phyloP scores from a whole-genome alignment of 495 filamentous ascomycete species.

The Bathelium albidoporum region DNA sequence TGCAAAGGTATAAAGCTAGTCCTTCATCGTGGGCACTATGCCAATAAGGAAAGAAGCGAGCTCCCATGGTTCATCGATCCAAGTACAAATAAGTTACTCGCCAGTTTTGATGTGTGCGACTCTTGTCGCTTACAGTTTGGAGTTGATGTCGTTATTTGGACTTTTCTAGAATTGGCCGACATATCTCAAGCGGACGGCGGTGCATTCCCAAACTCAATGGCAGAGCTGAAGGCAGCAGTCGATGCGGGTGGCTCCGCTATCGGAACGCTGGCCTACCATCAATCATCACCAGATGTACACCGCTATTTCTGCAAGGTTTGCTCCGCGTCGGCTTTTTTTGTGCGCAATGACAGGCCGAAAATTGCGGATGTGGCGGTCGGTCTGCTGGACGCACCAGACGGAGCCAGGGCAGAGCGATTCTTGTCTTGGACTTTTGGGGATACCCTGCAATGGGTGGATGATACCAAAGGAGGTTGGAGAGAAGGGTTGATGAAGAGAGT shows the following conservation, averaged over 20 bases:
- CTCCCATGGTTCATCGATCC: constrained; percentile 35
- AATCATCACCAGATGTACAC: constrained; percentile 35
- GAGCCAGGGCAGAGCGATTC: constrained; percentile 37
- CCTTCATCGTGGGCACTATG: constrained; percentile 28
- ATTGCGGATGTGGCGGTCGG: constrained; percentile 44
- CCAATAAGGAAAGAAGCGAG: constrained; percentile 24
- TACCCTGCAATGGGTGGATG: not conserved
- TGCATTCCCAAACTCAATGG: constrained; percentile 16
- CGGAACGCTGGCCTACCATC: constrained; percentile 39
- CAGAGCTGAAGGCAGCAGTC: constrained; percentile 18
- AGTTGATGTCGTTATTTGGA: constrained; percentile 39
- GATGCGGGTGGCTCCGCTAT: constrained; percentile 27
- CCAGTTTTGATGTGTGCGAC: constrained; percentile 38
- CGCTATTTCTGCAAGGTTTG: constrained; percentile 45
- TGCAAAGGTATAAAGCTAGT: constrained; percentile 41
- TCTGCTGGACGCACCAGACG: constrained; percentile 37
- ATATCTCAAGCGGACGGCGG: constrained; percentile 25
- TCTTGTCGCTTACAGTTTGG: constrained; percentile 42
- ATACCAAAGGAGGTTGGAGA: constrained; percentile 17
- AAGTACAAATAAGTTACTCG: constrained; percentile 33
- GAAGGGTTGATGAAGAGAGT: constrained; percentile 8
- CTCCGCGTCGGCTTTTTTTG: constrained; percentile 43
- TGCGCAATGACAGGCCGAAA: constrained; percentile 30
- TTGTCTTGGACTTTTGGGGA: constrained; percentile 9
- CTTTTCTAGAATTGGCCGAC: constrained; percentile 22